Conservation (phyloP, 345 rosid species). For the Aurinia saxatilis region DNA sequence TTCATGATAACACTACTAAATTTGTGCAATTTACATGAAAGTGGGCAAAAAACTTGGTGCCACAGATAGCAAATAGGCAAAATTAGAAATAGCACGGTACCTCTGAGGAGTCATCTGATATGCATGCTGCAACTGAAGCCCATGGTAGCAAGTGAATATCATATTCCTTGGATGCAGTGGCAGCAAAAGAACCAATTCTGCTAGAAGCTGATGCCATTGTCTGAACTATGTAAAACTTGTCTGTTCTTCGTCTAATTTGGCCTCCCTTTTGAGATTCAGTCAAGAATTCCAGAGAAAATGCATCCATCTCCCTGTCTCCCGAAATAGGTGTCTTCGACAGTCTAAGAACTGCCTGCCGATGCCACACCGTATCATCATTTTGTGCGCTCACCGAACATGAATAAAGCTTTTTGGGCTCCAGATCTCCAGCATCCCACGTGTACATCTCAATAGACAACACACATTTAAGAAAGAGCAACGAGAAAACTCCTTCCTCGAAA, state of each 20-base stretch:
- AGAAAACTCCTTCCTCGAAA: slow-evolving; percentile 68
- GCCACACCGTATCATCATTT: slow-evolving; percentile 50
- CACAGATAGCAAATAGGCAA: background rate
- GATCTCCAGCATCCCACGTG: slow-evolving; percentile 63
- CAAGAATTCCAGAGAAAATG: slow-evolving; percentile 61
- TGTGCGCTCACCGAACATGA: slow-evolving; percentile 45
- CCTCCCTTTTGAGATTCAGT: slow-evolving; percentile 45
- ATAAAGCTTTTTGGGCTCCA: slow-evolving; percentile 64
- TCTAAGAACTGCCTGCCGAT: slow-evolving; percentile 67
- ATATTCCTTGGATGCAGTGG: slow-evolving; percentile 80
- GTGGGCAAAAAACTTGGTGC: background rate
- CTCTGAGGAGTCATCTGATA: slow-evolving; percentile 52
- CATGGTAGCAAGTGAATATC: slow-evolving; percentile 89
- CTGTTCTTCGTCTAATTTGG: slow-evolving; percentile 44
- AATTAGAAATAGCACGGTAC: slow-evolving; percentile 35
- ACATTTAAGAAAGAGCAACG: slow-evolving; percentile 77
- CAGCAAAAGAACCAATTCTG: slow-evolving; percentile 69
- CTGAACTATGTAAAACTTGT: slow-evolving; percentile 71
- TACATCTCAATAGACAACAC: slow-evolving; percentile 70
- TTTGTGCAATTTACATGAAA: background rate
- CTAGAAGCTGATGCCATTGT: slow-evolving; percentile 75
- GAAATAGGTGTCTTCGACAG: slow-evolving; percentile 44
- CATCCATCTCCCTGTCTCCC: slow-evolving; percentile 50
- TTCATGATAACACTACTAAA: background rate
- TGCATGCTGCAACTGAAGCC: slow-evolving; percentile 93